phyloP scores from a whole-genome alignment of 208 protist genomes.

The Naegleria lovaniensis region DNA sequence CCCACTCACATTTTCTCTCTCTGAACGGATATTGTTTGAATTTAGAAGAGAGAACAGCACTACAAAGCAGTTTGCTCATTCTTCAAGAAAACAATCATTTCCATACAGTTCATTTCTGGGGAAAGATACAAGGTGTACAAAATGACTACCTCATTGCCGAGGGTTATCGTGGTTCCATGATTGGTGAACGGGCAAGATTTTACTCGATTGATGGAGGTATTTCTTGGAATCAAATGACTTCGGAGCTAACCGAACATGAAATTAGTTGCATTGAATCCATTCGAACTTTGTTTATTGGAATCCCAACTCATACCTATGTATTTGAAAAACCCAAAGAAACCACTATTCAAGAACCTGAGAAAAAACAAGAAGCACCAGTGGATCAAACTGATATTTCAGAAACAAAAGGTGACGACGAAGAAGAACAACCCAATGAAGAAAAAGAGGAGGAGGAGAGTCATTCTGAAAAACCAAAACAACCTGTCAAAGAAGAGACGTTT shows the following conservation, averaged over 20 bases:
- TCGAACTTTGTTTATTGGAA: not conserved
- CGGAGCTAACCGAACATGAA: not conserved
- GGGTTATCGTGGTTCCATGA: not conserved
- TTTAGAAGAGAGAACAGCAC: not conserved
- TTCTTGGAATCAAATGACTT: conserved; percentile 11
- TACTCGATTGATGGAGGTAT: conserved; percentile 9
- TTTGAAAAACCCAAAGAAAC: not conserved
- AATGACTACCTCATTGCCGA: conserved; percentile 12
- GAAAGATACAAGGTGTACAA: not conserved
- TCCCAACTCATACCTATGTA: not conserved
- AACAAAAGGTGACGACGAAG: not conserved
- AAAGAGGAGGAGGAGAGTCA: not conserved
- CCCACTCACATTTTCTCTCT: not conserved
- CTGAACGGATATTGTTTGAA: not conserved
- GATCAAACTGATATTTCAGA: not conserved
- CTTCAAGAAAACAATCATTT: conserved; percentile 1
- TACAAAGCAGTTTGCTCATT: conserved; percentile 17
- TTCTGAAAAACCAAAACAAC: not conserved
- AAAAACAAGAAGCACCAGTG: not conserved
- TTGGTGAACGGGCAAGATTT: not conserved
- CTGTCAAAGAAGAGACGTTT: not conserved
- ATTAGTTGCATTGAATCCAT: not conserved
- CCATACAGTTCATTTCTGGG: not conserved
- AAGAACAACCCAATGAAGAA: not conserved
- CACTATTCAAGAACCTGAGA: not conserved